A percentile compares a stretch with the other conserved stretches of the same genome.
These are phyloP conservation scores for Hymenoscyphus infarciens DNA, from an alignment of 2,329 filamentous ascomycete species.

Conservation along the genomic window DNA sequence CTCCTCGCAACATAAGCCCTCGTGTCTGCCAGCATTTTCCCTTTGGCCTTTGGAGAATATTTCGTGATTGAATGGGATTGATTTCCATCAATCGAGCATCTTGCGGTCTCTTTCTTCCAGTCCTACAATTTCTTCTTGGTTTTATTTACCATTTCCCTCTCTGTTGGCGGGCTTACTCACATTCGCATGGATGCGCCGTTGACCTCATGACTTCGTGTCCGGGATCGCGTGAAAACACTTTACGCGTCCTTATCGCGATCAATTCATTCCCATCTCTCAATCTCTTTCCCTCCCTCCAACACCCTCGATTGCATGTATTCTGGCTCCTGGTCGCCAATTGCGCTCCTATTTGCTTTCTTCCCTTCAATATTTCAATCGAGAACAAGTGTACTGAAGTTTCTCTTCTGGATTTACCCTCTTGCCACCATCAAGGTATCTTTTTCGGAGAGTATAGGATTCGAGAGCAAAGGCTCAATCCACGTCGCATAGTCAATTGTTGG, in stretches of 20 bases:
- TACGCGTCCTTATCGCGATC: slow-evolving; percentile 8
- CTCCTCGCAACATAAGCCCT: no score
- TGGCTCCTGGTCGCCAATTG: background rate
- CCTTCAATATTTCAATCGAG: background rate
- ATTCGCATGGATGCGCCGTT: slow-evolving; percentile 2
- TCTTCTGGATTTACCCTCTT: background rate
- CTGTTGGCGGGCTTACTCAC: background rate
- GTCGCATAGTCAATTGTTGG: background rate
- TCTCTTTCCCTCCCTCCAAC: background rate
- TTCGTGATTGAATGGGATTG: no score
- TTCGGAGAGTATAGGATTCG: background rate
- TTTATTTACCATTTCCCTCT: background rate
- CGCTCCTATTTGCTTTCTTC: background rate
- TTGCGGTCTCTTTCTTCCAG: background rate
- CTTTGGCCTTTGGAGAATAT: no score
- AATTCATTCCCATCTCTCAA: background rate
- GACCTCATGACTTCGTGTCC: slow-evolving; percentile 12
- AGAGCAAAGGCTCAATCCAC: no score
- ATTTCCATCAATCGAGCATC: no score
- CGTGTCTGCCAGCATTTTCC: no score
- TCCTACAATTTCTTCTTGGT: background rate
- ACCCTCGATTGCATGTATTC: background rate
- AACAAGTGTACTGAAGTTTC: background rate
- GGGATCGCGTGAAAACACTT: slow-evolving; percentile 6
- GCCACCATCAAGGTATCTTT: slow-evolving; percentile 4